Evolutionary conservation across 176 grass and related monocot species (phyloP).

Genomic region (Carex scoparia): DNA sequence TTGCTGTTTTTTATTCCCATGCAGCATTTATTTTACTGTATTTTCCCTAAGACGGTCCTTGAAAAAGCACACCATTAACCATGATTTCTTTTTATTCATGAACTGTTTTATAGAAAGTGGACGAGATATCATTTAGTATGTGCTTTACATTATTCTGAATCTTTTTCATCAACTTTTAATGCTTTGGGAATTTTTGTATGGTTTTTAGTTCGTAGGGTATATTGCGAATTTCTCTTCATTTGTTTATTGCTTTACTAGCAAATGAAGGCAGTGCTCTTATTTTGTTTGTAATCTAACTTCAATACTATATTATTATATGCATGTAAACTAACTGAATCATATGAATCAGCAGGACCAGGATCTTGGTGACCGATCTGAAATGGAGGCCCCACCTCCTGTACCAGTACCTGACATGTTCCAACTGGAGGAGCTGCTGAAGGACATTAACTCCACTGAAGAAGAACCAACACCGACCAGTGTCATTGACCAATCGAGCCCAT

Average conservation of each 20-base stretch:
- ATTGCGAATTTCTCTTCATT: neutral
- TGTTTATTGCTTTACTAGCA: neutral
- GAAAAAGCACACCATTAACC: neutral
- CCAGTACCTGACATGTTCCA: conserved; percentile 3
- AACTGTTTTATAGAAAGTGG: neutral
- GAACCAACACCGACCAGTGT: neutral
- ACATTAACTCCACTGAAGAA: neutral
- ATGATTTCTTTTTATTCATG: neutral
- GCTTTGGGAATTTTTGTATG: neutral
- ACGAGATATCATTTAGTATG: neutral
- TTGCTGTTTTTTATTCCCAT: neutral
- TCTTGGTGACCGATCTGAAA: neutral
- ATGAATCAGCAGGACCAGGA: neutral
- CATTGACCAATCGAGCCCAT: conserved; percentile 20
- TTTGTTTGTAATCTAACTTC: neutral
- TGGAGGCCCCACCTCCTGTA: neutral
- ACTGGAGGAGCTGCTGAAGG: conserved; percentile 9
- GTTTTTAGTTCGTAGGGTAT: neutral
- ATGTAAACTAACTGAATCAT: neutral
- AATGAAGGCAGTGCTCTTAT: neutral
- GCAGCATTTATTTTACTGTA: no score
- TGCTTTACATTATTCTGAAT: neutral
- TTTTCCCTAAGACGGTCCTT: no score
- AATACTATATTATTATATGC: neutral
- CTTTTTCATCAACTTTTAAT: neutral